Percentiles rank a stretch among this genome's conserved stretches.
phyloP scores from a whole-genome alignment of 768 basidiomycete genomes.

The Albatrellus ellisii region DNA sequence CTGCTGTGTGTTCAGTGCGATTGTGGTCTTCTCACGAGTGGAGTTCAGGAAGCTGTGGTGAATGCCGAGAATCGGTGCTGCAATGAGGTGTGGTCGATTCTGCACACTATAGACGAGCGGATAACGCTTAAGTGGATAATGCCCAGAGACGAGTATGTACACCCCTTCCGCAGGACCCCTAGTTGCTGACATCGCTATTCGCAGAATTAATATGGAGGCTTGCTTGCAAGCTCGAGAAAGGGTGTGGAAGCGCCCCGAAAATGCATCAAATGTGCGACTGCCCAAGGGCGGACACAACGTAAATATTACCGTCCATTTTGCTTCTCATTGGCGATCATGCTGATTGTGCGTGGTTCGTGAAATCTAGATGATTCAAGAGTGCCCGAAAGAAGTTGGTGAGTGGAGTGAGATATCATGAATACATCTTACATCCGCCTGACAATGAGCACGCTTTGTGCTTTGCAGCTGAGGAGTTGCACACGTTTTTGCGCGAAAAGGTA shows the following conservation, averaged over 20 bases:
- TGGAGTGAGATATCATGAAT: not conserved
- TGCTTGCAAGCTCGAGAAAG: slow-evolving; percentile 4
- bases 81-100: slow-evolving; percentile 26
- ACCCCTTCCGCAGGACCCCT: slow-evolving; percentile 20
- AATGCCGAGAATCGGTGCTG: slow-evolving; percentile 33
- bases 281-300: slow-evolving; percentile 20
- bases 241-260: slow-evolving; percentile 23
- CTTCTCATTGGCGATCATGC: not conserved
- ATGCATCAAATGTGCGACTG: slow-evolving; percentile 22
- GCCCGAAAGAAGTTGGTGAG: slow-evolving; percentile 12
- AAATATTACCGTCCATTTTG: not conserved
- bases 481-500: slow-evolving; percentile 3
- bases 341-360: not conserved
- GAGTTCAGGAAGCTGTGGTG: slow-evolving; percentile 36
- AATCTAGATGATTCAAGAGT: slow-evolving; percentile 12
- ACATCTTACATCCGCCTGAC: not conserved
- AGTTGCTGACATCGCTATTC: not conserved
- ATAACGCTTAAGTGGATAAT: slow-evolving; percentile 44
- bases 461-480: slow-evolving; percentile 11
- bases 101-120: slow-evolving; percentile 29
- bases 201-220: not conserved
- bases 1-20: not conserved
- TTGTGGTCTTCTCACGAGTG: not conserved
- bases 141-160: slow-evolving; percentile 26
- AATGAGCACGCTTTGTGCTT: not conserved